phyloP scores from a whole-genome alignment of 2,329 filamentous ascomycete genomes.

The Coleophoma crateriformis region DNA sequence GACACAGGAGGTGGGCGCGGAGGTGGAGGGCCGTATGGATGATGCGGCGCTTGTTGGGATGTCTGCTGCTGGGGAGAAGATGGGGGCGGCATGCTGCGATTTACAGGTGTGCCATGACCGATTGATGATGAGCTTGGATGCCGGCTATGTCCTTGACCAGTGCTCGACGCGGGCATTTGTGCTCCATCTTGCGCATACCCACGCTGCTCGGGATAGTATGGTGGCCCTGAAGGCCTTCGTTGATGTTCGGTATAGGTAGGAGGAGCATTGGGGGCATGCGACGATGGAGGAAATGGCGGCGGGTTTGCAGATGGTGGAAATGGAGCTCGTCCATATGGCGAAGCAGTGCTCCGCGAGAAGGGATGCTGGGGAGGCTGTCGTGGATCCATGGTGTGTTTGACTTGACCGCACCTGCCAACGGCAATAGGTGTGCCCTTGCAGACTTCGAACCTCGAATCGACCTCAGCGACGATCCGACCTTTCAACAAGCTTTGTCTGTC shows the following conservation, averaged over 20 bases:
- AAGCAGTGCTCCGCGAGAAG: conserved; percentile 24
- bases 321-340: conserved; percentile 24
- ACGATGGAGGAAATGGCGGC: conserved; percentile 20
- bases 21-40: conserved; percentile 25
- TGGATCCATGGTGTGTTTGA: conserved; percentile 26
- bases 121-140: conserved; percentile 27
- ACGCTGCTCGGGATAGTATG: conserved; percentile 22
- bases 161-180: conserved; percentile 17
- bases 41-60: conserved; percentile 18
- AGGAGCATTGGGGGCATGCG: conserved; percentile 22
- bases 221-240: conserved; percentile 26
- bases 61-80: conserved; percentile 39
- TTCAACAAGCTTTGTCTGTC: no score
- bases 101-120: conserved; percentile 22
- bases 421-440: background rate
- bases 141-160: conserved; percentile 21
- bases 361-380: conserved; percentile 23
- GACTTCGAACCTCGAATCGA: no score
- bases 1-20: conserved; percentile 36
- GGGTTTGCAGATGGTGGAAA: conserved; percentile 22
- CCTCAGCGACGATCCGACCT: no score
- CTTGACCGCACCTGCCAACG: background rate
- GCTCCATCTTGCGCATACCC: conserved; percentile 23
- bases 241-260: conserved; percentile 24
- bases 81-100: conserved; percentile 39